Percentiles rank a stretch among this genome's conserved stretches.
Conservation (phyloP, 2,329 filamentous ascomycete genomes). For the Venturia nashicola region DNA sequence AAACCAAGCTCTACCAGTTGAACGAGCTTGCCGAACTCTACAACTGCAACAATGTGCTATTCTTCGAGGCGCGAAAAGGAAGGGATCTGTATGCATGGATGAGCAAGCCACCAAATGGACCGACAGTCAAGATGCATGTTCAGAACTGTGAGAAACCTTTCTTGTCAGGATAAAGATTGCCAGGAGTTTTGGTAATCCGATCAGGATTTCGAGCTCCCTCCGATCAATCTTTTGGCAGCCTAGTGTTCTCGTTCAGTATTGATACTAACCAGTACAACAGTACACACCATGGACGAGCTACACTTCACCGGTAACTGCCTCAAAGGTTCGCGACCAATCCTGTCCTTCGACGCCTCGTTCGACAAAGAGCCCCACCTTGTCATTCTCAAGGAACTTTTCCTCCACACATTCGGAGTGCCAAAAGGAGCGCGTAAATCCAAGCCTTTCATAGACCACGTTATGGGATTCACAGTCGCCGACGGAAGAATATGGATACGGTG, state of each 20-base stretch:
- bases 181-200: neutral
- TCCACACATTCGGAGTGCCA: conserved; percentile 85
- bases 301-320: conserved; percentile 96
- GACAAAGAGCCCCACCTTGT: conserved; percentile 67
- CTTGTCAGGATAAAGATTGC: neutral
- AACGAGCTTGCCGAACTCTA: conserved; percentile 51
- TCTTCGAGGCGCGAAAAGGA: conserved; percentile 89
- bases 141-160: conserved; percentile 49
- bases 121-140: conserved; percentile 62
- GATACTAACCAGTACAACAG: conserved; percentile 25
- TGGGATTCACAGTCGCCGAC: conserved; percentile 81
- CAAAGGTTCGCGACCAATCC: conserved; percentile 79
- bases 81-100: conserved; percentile 94
- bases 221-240: neutral
- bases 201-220: neutral
- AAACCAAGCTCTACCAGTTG: conserved; percentile 57
- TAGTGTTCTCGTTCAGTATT: conserved; percentile 19
- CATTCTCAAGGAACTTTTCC: conserved; percentile 80
- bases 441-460: conserved; percentile 91
- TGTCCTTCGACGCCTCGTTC: conserved; percentile 85
- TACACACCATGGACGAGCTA: conserved; percentile 94
- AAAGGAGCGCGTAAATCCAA: conserved; percentile 80
- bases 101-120: conserved; percentile 77
- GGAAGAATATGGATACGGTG: conserved; percentile 94
- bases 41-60: conserved; percentile 89